Conservation (phyloP, 176 grass and related monocot species). For the Raddia distichophylla region DNA sequence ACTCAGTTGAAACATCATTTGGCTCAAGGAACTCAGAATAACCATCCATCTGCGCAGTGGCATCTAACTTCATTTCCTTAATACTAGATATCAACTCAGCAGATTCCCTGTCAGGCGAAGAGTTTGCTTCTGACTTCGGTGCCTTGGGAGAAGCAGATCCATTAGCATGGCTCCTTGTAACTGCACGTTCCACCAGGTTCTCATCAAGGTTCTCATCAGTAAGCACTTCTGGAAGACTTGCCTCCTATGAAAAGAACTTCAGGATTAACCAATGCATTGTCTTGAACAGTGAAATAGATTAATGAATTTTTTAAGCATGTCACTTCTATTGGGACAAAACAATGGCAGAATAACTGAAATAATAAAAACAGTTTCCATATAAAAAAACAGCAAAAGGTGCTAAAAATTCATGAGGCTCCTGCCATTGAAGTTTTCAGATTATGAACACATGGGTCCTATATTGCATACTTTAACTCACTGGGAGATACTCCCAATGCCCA, state of each 20-base stretch:
- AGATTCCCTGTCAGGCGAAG: constrained; percentile 41
- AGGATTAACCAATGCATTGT: constrained; percentile 28
- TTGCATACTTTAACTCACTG: constrained; percentile 14
- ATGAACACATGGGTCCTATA: not conserved
- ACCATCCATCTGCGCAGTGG: constrained; percentile 38
- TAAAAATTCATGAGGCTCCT: constrained; percentile 5
- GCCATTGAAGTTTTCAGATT: not conserved
- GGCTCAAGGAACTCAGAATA: constrained; percentile 65
- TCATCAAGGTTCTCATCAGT: constrained; percentile 60
- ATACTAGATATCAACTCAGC: constrained; percentile 61
- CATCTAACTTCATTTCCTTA: constrained; percentile 66
- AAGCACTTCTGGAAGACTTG: constrained; percentile 80
- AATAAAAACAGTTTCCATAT: constrained; percentile 1
- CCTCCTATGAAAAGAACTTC: constrained; percentile 62
- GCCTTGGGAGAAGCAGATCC: constrained; percentile 35
- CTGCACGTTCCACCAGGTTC: constrained; percentile 55
- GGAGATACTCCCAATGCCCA: not conserved
- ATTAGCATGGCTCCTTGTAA: constrained; percentile 52
- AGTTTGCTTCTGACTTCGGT: constrained; percentile 31
- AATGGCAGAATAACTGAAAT: not conserved
- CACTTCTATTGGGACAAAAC: not conserved
- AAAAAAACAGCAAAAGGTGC: not conserved
- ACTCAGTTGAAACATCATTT: constrained; percentile 57
- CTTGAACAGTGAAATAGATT: constrained; percentile 5
- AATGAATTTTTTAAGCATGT: constrained; percentile 36